Conservation (phyloP, 2,329 filamentous ascomycete species). For the Delphinella strobiligena region DNA sequence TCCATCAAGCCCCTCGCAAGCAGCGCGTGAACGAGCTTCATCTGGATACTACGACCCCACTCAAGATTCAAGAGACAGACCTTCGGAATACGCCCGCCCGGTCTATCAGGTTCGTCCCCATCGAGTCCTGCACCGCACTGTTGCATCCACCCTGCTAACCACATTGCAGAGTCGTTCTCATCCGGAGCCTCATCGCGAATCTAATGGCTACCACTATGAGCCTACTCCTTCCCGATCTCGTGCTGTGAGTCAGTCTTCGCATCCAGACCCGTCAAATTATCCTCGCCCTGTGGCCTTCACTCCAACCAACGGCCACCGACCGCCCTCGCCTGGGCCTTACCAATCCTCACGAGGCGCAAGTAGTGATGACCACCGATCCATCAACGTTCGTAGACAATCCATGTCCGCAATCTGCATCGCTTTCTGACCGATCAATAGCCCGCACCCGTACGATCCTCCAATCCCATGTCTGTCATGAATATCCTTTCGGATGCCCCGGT, state of each 20-base stretch:
- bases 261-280: conserved; percentile 1
- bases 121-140: neutral
- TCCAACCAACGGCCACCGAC: conserved; percentile 3
- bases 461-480: conserved; percentile 93
- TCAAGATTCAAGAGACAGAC: conserved; percentile 28
- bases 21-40: conserved; percentile 26
- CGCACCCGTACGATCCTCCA: conserved; percentile 46
- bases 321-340: conserved; percentile 5
- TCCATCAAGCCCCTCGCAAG: conserved; percentile 15
- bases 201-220: conserved; percentile 9
- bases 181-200: conserved; percentile 11
- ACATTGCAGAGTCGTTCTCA: conserved; percentile 12
- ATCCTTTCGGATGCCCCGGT: conserved; percentile 65
- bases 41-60: conserved; percentile 40
- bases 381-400: conserved; percentile 1
- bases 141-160: neutral
- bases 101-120: conserved; percentile 22
- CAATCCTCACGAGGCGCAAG: conserved; percentile 2
- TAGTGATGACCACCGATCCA: neutral
- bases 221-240: conserved; percentile 2
- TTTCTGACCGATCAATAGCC: conserved; percentile 12
- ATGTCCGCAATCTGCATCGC: neutral
- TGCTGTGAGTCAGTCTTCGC: conserved; percentile 6
- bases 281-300: conserved; percentile 2
- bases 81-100: conserved; percentile 22